phyloP scores from a whole-genome alignment of 2,329 filamentous ascomycete species.

The Ophiostoma novo-ulmi region DNA sequence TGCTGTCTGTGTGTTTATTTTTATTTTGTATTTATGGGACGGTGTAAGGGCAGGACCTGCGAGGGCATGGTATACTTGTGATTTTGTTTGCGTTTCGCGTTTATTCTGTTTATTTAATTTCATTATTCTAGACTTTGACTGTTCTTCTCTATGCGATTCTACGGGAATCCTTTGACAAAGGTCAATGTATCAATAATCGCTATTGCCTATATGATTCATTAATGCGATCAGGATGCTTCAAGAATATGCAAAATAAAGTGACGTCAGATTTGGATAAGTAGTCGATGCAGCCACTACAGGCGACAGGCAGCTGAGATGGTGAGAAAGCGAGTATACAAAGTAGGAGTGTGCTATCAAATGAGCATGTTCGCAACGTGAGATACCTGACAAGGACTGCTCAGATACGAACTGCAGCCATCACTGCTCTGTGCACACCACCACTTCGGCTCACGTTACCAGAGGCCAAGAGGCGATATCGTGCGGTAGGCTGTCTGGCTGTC shows the following conservation, averaged over 20 bases:
- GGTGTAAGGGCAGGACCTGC: not conserved
- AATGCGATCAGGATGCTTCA: not conserved
- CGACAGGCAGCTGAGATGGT: not conserved
- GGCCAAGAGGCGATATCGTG: not conserved
- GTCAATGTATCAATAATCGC: no score
- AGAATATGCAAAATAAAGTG: not conserved
- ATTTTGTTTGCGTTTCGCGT: not conserved
- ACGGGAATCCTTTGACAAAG: not conserved
- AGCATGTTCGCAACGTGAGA: no score
- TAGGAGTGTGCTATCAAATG: not conserved
- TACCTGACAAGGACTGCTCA: no score
- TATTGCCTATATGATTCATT: not conserved
- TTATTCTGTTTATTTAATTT: not conserved
- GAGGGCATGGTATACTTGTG: not conserved
- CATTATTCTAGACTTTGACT: not conserved
- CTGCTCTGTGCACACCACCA: not conserved
- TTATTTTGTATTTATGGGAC: not conserved
- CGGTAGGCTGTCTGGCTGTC: not conserved
- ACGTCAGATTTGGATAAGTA: not conserved
- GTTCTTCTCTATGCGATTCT: not conserved
- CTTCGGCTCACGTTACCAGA: not conserved
- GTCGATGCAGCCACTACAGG: slow-evolving; percentile 1
- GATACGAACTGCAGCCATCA: not conserved
- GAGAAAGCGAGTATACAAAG: not conserved
- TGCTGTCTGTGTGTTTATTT: not conserved